Evolutionary conservation across 257 asterid genomes (phyloP).

Genomic region (Penstemon newberryi): DNA sequence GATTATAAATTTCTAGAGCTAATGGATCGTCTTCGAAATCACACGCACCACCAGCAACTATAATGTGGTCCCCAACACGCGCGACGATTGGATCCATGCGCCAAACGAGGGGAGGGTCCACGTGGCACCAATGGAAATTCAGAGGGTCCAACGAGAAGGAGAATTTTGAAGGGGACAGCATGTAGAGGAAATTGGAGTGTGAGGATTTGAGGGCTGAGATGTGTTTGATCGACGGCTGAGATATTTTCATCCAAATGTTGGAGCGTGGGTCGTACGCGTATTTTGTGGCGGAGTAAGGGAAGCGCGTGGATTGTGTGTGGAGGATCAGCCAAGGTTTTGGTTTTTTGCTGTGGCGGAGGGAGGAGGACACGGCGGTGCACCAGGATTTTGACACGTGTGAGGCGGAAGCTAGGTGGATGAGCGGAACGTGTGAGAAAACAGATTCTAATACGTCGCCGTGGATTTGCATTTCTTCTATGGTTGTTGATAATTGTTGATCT

Average conservation of each 20-base stretch:
- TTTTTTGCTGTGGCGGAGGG: constrained; percentile 52
- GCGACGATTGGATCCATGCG: constrained; percentile 71
- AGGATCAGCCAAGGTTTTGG: constrained; percentile 70
- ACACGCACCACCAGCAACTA: constrained; percentile 78
- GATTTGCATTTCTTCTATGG: constrained; percentile 30
- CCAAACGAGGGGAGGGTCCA: constrained; percentile 51
- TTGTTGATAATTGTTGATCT: background rate
- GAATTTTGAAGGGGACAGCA: constrained; percentile 47
- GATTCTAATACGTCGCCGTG: constrained; percentile 51
- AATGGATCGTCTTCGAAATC: constrained; percentile 71
- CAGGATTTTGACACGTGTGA: constrained; percentile 58
- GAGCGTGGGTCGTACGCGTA: constrained; percentile 76
- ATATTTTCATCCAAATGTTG: constrained; percentile 42
- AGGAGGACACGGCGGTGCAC: constrained; percentile 53
- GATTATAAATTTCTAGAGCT: constrained; percentile 64
- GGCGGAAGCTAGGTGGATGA: constrained; percentile 53
- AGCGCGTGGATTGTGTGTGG: constrained; percentile 51
- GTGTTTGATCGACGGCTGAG: constrained; percentile 41
- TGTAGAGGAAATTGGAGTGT: constrained; percentile 53
- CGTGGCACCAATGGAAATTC: constrained; percentile 53
- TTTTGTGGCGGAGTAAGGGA: constrained; percentile 40
- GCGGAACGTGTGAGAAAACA: constrained; percentile 59
- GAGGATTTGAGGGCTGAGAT: constrained; percentile 49
- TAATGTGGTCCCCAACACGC: constrained; percentile 46
- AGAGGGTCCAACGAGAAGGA: constrained; percentile 64